Conservation (phyloP, 2,329 filamentous ascomycete genomes). For the Neopestalotiopsis clavispora region DNA sequence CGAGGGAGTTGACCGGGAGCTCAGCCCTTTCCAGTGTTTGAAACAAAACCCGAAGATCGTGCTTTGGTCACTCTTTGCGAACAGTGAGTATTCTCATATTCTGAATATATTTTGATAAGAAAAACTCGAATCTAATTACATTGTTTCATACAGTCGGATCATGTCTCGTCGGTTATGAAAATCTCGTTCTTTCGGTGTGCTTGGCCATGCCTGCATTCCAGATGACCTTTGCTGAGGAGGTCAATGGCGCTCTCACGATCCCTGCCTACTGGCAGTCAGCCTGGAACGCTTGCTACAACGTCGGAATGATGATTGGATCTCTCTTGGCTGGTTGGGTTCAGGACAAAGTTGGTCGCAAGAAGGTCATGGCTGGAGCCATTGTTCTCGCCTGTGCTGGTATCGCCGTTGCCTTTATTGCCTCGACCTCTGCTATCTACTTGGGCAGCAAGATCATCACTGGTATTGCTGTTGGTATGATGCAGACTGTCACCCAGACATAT, state of each 20-base stretch:
- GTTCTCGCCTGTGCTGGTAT: constrained; percentile 22
- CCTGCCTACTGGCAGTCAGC: constrained; percentile 29
- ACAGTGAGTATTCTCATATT: constrained; percentile 4
- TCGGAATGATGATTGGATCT: constrained; percentile 26
- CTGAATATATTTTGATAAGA: not conserved
- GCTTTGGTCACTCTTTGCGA: constrained; percentile 11
- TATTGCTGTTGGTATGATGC: constrained; percentile 24
- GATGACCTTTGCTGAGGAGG: constrained; percentile 17
- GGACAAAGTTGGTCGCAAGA: constrained; percentile 26
- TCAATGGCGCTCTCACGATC: constrained; percentile 20
- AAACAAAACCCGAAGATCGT: constrained; percentile 17
- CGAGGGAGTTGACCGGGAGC: constrained; percentile 13
- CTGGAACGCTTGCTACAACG: constrained; percentile 29
- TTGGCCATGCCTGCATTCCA: constrained; percentile 18
- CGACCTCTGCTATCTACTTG: constrained; percentile 23
- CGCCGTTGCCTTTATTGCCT: constrained; percentile 23
- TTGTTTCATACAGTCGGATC: constrained; percentile 4
- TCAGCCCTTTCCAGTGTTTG: constrained; percentile 14
- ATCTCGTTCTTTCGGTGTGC: constrained; percentile 17
- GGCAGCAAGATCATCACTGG: constrained; percentile 29
- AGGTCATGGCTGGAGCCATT: constrained; percentile 21
- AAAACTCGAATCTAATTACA: not conserved
- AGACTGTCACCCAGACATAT: constrained; percentile 26
- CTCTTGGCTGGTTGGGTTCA: constrained; percentile 23
- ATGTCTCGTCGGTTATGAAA: constrained; percentile 17